Evolutionary conservation across 352 stramenopile species (phyloP).

Genomic region (Globisporangium sylvaticum): DNA sequence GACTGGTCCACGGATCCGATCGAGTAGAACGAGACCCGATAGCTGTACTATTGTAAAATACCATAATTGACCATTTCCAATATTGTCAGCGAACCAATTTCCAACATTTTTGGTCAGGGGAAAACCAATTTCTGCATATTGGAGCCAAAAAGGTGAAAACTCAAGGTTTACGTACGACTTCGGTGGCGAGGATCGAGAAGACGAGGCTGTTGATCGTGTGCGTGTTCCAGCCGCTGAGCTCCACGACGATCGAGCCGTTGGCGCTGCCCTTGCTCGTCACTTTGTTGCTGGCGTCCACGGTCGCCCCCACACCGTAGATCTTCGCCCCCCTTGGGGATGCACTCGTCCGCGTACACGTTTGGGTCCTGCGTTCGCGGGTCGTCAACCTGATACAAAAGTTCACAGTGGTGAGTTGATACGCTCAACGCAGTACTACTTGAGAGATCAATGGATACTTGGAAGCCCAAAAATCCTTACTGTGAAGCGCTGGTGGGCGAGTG

Average conservation of each 20-base stretch:
- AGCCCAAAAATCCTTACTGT: constrained; percentile 21
- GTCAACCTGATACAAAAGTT: background rate
- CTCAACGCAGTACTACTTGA: background rate
- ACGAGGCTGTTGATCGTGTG: constrained; percentile 36
- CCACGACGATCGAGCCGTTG: constrained; percentile 28
- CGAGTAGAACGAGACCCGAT: constrained; percentile 21
- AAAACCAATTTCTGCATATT: background rate
- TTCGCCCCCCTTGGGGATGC: background rate
- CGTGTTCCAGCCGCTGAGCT: constrained; percentile 36
- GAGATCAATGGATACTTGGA: background rate
- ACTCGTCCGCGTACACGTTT: constrained; percentile 3
- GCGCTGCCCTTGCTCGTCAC: constrained; percentile 11
- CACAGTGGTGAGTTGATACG: background rate
- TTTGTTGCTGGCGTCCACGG: background rate
- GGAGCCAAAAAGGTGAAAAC: background rate
- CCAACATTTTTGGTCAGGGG: background rate
- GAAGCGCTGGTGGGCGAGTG: constrained; percentile 27
- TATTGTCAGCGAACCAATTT: too few species aligned
- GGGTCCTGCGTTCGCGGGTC: background rate
- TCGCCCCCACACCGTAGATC: background rate
- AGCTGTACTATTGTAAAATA: constrained; percentile 16
- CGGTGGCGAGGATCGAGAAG: constrained; percentile 39
- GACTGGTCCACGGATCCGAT: background rate
- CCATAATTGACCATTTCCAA: background rate
- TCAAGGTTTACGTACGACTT: constrained; percentile 19